phyloP scores from a whole-genome alignment of 192 early-diverging fungal species.

The Lobulomyces angularis region DNA sequence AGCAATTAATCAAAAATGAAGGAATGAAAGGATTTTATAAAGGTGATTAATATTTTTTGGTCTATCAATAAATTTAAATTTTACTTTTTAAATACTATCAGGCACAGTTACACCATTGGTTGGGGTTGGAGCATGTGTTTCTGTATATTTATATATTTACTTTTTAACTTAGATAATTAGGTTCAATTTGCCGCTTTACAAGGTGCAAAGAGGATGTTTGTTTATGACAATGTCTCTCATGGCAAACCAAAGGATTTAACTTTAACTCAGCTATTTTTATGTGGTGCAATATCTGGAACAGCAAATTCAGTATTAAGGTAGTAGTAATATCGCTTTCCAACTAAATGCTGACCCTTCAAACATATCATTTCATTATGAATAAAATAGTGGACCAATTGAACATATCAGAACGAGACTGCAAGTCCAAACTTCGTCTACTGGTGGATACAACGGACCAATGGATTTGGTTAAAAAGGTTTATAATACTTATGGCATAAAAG shows the following conservation, averaged over 20 bases:
- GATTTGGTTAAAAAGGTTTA: conserved; percentile 79
- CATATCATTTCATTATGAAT: not conserved
- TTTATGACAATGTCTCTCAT: conserved; percentile 29
- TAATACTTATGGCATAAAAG: conserved; percentile 54
- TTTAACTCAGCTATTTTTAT: conserved; percentile 68
- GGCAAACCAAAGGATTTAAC: conserved; percentile 31
- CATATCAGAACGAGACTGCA: conserved; percentile 92
- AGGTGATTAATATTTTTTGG: conserved; percentile 1
- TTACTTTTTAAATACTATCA: conserved; percentile 9
- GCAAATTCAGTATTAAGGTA: conserved; percentile 83
- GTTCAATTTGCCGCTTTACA: conserved; percentile 89
- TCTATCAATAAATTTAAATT: conserved; percentile 15
- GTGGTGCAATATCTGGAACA: conserved; percentile 73
- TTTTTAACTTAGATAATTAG: too few relatives aligned
- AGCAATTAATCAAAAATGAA: conserved; percentile 68
- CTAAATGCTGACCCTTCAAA: not conserved
- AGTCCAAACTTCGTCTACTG: conserved; percentile 58
- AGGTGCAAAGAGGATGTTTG: conserved; percentile 72
- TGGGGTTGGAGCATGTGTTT: conserved; percentile 89
- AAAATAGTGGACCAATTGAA: conserved; percentile 68
- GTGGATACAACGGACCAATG: conserved; percentile 49
- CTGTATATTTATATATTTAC: too few relatives aligned
- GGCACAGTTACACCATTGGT: conserved; percentile 88
- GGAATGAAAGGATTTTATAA: conserved; percentile 35
- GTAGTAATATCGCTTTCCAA: conserved; percentile 20